Conservation (phyloP, 208 protist genomes). For the Blastocrithidia nonstop region DNA sequence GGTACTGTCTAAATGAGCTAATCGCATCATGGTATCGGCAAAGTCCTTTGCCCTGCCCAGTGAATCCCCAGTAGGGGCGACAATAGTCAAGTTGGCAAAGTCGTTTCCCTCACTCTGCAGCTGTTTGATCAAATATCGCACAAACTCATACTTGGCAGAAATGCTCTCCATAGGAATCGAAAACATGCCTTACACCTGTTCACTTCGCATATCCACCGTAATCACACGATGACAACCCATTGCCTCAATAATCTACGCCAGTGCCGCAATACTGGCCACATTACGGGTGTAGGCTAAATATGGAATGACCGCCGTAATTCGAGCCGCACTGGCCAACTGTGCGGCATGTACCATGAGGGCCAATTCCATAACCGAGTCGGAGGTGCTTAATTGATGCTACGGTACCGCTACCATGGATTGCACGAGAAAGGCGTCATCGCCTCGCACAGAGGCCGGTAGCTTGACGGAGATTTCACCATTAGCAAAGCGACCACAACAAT, state of each 20-base stretch:
- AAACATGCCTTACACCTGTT: conserved; percentile 91
- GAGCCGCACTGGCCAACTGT: conserved; percentile 49
- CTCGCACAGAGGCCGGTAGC: conserved; percentile 79
- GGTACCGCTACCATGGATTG: conserved; percentile 76
- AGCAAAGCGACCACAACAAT: conserved; percentile 48
- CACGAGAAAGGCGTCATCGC: conserved; percentile 92
- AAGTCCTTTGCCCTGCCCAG: conserved; percentile 66
- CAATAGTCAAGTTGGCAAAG: conserved; percentile 56
- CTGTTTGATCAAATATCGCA: conserved; percentile 49
- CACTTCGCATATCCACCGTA: conserved; percentile 84
- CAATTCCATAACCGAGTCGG: conserved; percentile 83
- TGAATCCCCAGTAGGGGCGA: conserved; percentile 35
- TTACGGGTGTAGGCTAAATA: conserved; percentile 87
- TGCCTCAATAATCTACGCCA: conserved; percentile 84
- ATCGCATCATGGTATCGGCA: conserved; percentile 71
- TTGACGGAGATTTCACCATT: conserved; percentile 80
- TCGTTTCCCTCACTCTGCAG: conserved; percentile 50
- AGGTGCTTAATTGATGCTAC: conserved; percentile 75
- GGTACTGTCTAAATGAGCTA: conserved; percentile 38
- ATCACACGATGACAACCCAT: conserved; percentile 84
- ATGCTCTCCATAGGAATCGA: conserved; percentile 84
- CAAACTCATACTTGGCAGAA: conserved; percentile 76
- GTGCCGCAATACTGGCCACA: conserved; percentile 79
- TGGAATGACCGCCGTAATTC: conserved; percentile 89
- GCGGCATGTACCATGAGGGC: conserved; percentile 77